Evolutionary conservation across 2,329 filamentous ascomycete genomes (phyloP).

Genomic region (Stenocarpella maydis): DNA sequence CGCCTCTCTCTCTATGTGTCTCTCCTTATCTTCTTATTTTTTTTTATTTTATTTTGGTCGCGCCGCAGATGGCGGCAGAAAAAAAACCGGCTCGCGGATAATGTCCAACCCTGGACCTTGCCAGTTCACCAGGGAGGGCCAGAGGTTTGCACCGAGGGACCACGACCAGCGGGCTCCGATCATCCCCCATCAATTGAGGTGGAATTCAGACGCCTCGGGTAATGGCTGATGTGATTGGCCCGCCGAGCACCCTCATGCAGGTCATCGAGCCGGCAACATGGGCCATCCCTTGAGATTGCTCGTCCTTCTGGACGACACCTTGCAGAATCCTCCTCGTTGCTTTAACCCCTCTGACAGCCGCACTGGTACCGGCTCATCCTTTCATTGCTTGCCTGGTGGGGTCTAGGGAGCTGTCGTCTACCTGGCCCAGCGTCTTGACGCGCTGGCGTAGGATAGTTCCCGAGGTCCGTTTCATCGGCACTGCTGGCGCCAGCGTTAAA

Average conservation of each 20-base stretch:
- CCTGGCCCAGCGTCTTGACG: constrained; percentile 6
- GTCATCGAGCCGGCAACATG: constrained; percentile 33
- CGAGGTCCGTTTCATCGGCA: constrained; percentile 26
- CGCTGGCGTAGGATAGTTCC: constrained; percentile 1
- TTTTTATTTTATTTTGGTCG: background rate
- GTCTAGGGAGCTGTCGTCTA: background rate
- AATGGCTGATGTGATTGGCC: constrained; percentile 35
- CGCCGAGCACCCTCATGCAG: constrained; percentile 30
- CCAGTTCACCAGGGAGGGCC: constrained; percentile 15
- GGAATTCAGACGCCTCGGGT: constrained; percentile 35
- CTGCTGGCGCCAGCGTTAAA: constrained; percentile 7
- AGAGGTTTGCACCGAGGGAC: constrained; percentile 26
- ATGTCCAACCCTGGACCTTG: background rate
- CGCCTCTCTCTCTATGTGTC: too few species aligned
- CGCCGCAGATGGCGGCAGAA: background rate
- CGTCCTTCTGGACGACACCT: constrained; percentile 10
- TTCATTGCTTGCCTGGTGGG: background rate
- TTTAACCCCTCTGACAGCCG: constrained; percentile 10
- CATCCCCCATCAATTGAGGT: constrained; percentile 28
- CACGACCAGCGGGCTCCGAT: constrained; percentile 4
- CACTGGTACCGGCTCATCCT: constrained; percentile 3
- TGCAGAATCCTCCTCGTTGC: constrained; percentile 19
- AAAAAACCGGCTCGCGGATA: constrained; percentile 15
- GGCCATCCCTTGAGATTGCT: constrained; percentile 31
- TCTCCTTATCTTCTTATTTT: background rate